Conservation (phyloP, 2,329 filamentous ascomycete genomes). For the Fusarium buxicola region DNA sequence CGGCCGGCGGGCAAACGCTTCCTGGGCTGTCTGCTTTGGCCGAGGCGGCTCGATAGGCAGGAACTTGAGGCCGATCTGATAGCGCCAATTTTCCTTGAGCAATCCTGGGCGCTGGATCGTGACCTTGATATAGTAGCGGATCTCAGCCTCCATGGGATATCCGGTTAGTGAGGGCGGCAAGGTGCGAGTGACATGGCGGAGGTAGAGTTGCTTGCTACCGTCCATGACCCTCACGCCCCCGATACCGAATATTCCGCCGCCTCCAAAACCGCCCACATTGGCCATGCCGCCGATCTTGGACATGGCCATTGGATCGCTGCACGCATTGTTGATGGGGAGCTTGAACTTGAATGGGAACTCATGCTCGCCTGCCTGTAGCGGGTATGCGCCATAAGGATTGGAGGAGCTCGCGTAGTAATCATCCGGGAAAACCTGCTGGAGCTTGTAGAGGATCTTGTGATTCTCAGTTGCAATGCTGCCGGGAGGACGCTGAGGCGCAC, state of each 20-base stretch:
- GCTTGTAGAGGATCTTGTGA: conserved; percentile 81
- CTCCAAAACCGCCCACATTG: conserved; percentile 64
- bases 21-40: conserved; percentile 73
- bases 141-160: conserved; percentile 87
- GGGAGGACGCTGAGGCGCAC: conserved; percentile 49
- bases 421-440: conserved; percentile 78
- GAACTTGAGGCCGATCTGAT: conserved; percentile 79
- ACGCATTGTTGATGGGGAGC: conserved; percentile 81
- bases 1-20: conserved; percentile 84
- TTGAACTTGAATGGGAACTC: conserved; percentile 84
- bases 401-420: conserved; percentile 57
- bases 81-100: conserved; percentile 89
- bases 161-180: conserved; percentile 91
- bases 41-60: conserved; percentile 92
- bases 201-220: conserved; percentile 70
- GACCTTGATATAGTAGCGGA: conserved; percentile 95
- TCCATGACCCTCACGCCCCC: conserved; percentile 70
- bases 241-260: conserved; percentile 60
- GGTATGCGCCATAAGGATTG: conserved; percentile 61
- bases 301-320: conserved; percentile 66
- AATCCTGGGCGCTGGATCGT: conserved; percentile 90
- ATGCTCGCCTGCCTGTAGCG: conserved; percentile 76
- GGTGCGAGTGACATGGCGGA: conserved; percentile 82
- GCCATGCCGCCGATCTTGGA: conserved; percentile 64
- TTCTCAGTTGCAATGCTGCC: conserved; percentile 65